Base-by-base conservation (phyloP, 768 basidiomycete species). In the Collybiopsis luxurians region DNA sequence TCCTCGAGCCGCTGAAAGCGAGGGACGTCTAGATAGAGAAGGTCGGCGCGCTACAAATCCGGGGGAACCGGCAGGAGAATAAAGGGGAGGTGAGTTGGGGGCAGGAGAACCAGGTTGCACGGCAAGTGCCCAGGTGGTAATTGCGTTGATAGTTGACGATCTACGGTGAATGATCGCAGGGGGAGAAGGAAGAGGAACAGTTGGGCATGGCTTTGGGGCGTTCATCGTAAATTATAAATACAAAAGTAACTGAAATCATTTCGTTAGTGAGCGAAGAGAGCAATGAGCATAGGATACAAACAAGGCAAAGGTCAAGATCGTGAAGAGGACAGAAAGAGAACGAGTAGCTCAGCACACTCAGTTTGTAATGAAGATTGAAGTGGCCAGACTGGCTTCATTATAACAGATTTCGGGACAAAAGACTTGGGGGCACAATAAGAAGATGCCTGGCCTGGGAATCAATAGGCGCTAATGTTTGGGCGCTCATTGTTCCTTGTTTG, bases 41-140 rank as follows among this genome's bases (percentile, higher is more conserved):
- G 59, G 31, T 10, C 55, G 34, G 27, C 39, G 48, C 3, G 56
- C 2, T n/a, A 23, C 28, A 15, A 38, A 15, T 13, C 39, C 42
- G n/a, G 40, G 51, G 12, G 40, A 45, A 24, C 61, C 52, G 24
- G 39, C 36, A 30, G 63, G 61, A 2, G 69, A 70, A n/a, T 59
- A 50, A 11, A 68, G 52, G 9, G 36, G 36, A 45, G 54, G 54
- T n/a, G 54, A 55, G 24, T 23, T 39, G 15, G 52, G 55, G 4
- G 59, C 42, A 5, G 67, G 73, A 45, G 69, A 70, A 30, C 63
- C 58, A 19, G 76, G 72, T 28, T 75, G 70, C 47, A 80, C 75
- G 58, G 69, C 68, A 30, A 71, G 61, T 19, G 70, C 73, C 79
- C 79, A 80, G 31, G 73, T 58, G 23, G 74, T 61, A 31, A 80